Evolutionary conservation across 805 yeast species (phyloP), one percentile per base, ranked within the genome.

Genomic region (Monosporozyma solicola): DNA sequence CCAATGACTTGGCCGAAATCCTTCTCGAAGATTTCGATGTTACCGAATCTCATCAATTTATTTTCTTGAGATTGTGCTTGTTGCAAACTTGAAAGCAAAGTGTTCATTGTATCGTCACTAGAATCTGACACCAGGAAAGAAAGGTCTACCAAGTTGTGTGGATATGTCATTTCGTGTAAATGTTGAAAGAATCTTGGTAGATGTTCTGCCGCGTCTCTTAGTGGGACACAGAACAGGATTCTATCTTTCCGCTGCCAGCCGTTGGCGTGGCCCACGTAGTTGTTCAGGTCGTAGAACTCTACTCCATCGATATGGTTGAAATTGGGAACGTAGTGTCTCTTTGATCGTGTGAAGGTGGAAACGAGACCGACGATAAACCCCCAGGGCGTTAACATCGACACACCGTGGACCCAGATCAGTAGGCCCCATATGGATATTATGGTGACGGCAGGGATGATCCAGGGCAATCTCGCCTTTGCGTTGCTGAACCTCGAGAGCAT

Each of bases 1-100:
- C 97, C 97, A 57, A 92, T 85, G 47, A 80, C 79, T 66, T 91
- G 97, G 47, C 97, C 97, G 66, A 91, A 91, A 70, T 92, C 96
- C 66, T 88, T 91, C 68, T 88, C 94, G 66, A 74, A 89, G 50
- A 90, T 88, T 67, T 89, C 96, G 52, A 89, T 87, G 59, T 82
- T 82, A 37, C 96, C 96, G 69, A 87, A 87, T 55, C 83, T 79
- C 74, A 78, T 74, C n/a, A 72, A 54, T 22, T 71, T 69, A 71
- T 87, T 84, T 25, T 80, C 76, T 60, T 83, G 81, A 43, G 72
- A 74, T 71, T 92, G 98, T 43, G 87, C 73, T 27, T 72, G 80
- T 54, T 74, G 72, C 57, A 91, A 71, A 60, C 80, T 79, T 31
- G 71, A 68, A 62, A 80, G 71, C 59, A 91, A 72, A 49, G 78